A percentile compares a stretch with the other conserved stretches of the same genome.
These are phyloP conservation scores for Microstegium vimineum DNA, from an alignment of 176 grass and related monocot genomes.

Conservation along the genomic window DNA sequence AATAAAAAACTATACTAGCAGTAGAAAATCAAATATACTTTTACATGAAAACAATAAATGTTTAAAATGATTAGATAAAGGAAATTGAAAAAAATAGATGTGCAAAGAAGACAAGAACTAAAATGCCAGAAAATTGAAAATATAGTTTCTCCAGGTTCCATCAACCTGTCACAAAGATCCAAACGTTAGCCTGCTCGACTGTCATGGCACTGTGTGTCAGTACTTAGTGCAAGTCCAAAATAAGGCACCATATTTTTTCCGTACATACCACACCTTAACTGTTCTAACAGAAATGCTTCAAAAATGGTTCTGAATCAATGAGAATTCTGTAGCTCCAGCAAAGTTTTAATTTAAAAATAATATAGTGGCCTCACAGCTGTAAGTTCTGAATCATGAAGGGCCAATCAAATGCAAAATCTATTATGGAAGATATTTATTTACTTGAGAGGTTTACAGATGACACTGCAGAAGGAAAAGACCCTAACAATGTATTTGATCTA, in stretches of 20 bases:
- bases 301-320: not conserved
- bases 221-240: not conserved
- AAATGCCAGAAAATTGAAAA: not conserved
- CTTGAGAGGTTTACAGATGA: slow-evolving; percentile 31
- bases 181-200: not conserved
- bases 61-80: not conserved
- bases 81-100: not conserved
- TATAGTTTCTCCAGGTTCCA: not conserved
- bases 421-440: not conserved
- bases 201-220: not conserved
- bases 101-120: not conserved
- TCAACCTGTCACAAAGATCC: not conserved
- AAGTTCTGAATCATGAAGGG: slow-evolving; percentile 12
- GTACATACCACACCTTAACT: not conserved
- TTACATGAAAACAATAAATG: not conserved
- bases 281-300: not conserved
- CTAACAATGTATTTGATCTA: not conserved
- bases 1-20: not conserved
- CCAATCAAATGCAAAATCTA: not conserved
- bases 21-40: not conserved
- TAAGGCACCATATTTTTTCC: not conserved
- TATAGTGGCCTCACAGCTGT: not conserved
- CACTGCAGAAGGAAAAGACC: not conserved
- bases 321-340: not conserved
- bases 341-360: not conserved